phyloP scores from a whole-genome alignment of 192 early-diverging fungal genomes.

The Linnemannia exigua region DNA sequence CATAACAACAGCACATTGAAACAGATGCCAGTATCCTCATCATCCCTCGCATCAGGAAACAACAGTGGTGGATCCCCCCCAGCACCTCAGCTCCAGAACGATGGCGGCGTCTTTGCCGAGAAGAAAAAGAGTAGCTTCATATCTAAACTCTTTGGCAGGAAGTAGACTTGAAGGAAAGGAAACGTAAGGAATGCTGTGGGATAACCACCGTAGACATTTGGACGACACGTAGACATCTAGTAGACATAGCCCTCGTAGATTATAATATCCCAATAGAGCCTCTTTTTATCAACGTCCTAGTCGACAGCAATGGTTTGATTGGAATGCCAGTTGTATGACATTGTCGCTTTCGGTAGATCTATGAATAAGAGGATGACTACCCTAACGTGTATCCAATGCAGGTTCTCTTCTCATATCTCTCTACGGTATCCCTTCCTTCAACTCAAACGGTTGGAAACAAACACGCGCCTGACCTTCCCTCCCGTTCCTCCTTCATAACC shows the following conservation, averaged over 20 bases:
- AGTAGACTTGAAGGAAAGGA: neutral
- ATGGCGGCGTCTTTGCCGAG: neutral
- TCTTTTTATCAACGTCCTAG: neutral
- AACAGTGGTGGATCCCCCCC: neutral
- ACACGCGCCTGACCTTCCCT: slow-evolving; percentile 3
- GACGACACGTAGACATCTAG: neutral
- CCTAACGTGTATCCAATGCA: neutral
- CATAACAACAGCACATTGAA: neutral
- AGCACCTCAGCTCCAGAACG: neutral
- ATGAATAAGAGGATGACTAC: neutral
- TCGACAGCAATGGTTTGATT: neutral
- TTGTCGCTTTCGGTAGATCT: neutral
- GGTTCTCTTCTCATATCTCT: neutral
- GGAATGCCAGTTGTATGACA: neutral
- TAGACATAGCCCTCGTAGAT: neutral
- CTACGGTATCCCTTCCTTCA: neutral
- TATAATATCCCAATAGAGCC: neutral
- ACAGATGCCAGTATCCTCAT: neutral
- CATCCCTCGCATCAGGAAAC: slow-evolving; percentile 10
- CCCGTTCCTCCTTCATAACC: neutral
- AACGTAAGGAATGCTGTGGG: too few species aligned
- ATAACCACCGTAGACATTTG: neutral
- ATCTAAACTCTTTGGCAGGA: slow-evolving; percentile 26
- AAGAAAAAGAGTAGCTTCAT: slow-evolving; percentile 27
- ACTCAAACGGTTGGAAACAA: neutral